A percentile compares a stretch with the other conserved stretches of the same genome.
Conservation (phyloP, 768 basidiomycete genomes). For the Lactifluus subvellereus region DNA sequence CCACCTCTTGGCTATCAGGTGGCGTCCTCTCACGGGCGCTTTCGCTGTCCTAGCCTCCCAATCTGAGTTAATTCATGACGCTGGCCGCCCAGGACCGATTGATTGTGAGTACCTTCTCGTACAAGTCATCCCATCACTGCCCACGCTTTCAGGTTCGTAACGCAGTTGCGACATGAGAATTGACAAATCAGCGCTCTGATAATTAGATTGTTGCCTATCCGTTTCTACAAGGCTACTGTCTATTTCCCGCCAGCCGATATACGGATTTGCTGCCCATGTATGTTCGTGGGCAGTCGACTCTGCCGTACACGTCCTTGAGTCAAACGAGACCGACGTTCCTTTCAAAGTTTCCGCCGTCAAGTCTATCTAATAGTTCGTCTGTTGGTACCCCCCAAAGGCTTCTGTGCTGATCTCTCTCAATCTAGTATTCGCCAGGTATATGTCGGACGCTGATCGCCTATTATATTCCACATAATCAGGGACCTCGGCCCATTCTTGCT, state of each 20-base stretch:
- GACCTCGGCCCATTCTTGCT: constrained; percentile 81
- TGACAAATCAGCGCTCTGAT: neutral
- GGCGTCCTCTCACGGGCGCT: constrained; percentile 85
- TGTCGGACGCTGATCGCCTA: constrained; percentile 51
- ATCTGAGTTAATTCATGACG: constrained; percentile 62
- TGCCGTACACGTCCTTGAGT: constrained; percentile 80
- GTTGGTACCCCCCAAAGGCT: neutral
- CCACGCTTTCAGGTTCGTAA: constrained; percentile 60
- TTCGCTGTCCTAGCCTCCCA: constrained; percentile 80
- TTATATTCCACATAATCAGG: constrained; percentile 68
- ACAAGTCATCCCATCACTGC: constrained; percentile 71
- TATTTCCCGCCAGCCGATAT: constrained; percentile 91
- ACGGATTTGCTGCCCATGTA: constrained; percentile 64
- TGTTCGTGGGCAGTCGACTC: constrained; percentile 78
- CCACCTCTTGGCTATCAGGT: constrained; percentile 48
- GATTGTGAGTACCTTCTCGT: constrained; percentile 74
- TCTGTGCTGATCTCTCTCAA: constrained; percentile 12
- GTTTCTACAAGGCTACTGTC: constrained; percentile 91
- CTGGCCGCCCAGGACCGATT: constrained; percentile 57
- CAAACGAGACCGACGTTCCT: constrained; percentile 62
- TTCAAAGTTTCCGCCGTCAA: constrained; percentile 94
- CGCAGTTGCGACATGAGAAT: neutral
- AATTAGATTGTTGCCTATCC: constrained; percentile 54
- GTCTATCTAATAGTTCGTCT: constrained; percentile 83
- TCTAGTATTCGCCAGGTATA: constrained; percentile 61